Base-by-base conservation (phyloP, 768 basidiomycete species). In the Leccinum subtestaceum region DNA sequence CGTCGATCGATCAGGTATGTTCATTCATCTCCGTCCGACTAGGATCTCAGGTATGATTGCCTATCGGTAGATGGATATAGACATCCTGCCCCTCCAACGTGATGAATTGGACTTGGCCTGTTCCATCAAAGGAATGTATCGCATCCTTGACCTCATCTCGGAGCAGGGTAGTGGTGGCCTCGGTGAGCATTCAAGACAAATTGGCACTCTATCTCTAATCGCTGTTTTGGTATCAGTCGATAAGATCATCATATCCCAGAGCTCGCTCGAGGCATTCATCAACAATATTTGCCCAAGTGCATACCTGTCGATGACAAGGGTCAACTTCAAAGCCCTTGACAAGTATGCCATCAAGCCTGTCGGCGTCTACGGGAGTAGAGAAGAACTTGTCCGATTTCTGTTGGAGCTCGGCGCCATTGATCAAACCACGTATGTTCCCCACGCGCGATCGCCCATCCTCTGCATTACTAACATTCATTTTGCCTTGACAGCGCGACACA, bases 231-330 rank as follows among this genome's bases (percentile, higher is more conserved):
- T 17, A 52, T 53, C 59, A 84, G 85, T 85, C 40, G 84, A 85
- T 63, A 87, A 87, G 65, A 78, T 87, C 32, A 80, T 87, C 67
- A 87, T 87, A 29, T 74, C 75, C 2, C 82, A 84, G 65, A 71
- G 77, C 2, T 79, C 82, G 3, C 70, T 87, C 12, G 70, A 73
- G 59, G 60, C 71, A 2, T 78, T 86, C 53, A 77, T 83, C 63
- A 81, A 85, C 53, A 65, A 65, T 17, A 49, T 85, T 9, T 74
- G 64, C 43, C 82, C 85, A 0, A 79, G 81, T 1, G 78, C 86
- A 5, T 86, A 84, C 63, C 60, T 63, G 1, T 81, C 82, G 0
- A 72, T 85, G 52, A 84, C 81, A 2, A 81, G 77, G 60, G 81
- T 87, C 58, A 76, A 86, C 60, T 87, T 87, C 68, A 76, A 76